Conservation (phyloP, 2,329 filamentous ascomycete species). For the Fusarium hostae region DNA sequence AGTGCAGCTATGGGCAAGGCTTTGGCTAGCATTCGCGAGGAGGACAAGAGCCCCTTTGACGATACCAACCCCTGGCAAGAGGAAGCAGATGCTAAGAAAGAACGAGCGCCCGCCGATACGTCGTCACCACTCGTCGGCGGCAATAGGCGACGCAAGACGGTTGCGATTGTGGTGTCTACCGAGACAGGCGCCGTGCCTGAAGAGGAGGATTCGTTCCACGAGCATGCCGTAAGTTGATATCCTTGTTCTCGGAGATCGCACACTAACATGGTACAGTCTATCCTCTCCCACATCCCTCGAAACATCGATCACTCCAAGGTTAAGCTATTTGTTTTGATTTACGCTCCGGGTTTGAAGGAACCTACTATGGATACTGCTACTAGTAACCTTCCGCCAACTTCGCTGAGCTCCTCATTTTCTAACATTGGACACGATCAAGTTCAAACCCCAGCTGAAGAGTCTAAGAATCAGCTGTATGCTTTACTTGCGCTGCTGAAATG, state of each 20-base stretch:
- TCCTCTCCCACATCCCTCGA: slow-evolving; percentile 87
- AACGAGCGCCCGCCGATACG: slow-evolving; percentile 48
- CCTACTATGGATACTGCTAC: slow-evolving; percentile 62
- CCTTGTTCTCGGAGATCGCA: slow-evolving; percentile 8
- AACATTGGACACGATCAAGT: slow-evolving; percentile 83
- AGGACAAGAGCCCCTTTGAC: slow-evolving; percentile 78
- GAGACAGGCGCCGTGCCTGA: slow-evolving; percentile 70
- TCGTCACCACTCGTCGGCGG: slow-evolving; percentile 49
- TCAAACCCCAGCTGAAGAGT: slow-evolving; percentile 73
- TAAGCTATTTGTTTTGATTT: slow-evolving; percentile 89
- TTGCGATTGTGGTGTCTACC: slow-evolving; percentile 90
- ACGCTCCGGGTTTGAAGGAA: slow-evolving; percentile 83
- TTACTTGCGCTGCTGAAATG: background rate
- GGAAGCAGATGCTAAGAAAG: slow-evolving; percentile 78
- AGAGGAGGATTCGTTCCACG: slow-evolving; percentile 71
- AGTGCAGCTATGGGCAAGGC: slow-evolving; percentile 85
- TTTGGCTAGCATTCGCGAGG: slow-evolving; percentile 83
- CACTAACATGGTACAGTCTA: slow-evolving; percentile 66
- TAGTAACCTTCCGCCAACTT: slow-evolving; percentile 70
- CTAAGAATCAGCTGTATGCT: slow-evolving; percentile 65
- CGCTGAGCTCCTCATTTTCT: slow-evolving; percentile 83
- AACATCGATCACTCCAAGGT: slow-evolving; percentile 77
- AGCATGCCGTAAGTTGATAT: slow-evolving; percentile 78
- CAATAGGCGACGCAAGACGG: slow-evolving; percentile 74
- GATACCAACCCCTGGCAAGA: slow-evolving; percentile 95